Conservation (phyloP, 352 stramenopile species). For the Phytopythium litorale region DNA sequence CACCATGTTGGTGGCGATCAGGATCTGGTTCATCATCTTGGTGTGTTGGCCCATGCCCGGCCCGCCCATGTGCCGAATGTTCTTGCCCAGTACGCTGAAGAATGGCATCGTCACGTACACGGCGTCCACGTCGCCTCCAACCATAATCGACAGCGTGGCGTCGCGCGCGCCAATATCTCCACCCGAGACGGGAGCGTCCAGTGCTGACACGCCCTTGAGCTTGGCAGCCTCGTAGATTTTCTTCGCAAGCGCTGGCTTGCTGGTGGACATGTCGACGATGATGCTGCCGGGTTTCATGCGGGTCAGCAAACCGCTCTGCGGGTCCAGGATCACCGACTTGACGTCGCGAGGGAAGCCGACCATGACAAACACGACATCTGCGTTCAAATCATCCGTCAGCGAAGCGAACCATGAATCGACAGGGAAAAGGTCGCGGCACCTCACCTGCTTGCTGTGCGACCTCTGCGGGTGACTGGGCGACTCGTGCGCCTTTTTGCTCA, state of each 20-base stretch:
- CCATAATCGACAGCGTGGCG: conserved; percentile 88
- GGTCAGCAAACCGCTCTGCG: conserved; percentile 58
- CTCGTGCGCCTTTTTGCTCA: conserved; percentile 68
- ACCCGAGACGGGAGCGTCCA: conserved; percentile 85
- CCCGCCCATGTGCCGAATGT: conserved; percentile 85
- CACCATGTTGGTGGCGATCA: conserved; percentile 89
- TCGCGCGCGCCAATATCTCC: conserved; percentile 88
- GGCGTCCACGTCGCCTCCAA: conserved; percentile 81
- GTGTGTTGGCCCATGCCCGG: conserved; percentile 83
- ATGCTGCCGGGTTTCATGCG: conserved; percentile 75
- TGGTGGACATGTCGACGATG: conserved; percentile 91
- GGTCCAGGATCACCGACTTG: conserved; percentile 65
- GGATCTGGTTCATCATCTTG: conserved; percentile 92
- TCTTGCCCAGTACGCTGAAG: conserved; percentile 88
- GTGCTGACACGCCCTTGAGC: conserved; percentile 58
- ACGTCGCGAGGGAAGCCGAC: conserved; percentile 87
- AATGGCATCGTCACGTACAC: conserved; percentile 83
- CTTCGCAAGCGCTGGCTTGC: conserved; percentile 82
- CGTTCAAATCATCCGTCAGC: too few relatives aligned
- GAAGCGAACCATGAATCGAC: too few relatives aligned
- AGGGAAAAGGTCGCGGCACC: background rate
- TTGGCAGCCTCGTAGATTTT: conserved; percentile 82
- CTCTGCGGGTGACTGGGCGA: conserved; percentile 71
- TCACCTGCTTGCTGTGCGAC: conserved; percentile 72
- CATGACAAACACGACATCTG: conserved; percentile 90